phyloP scores from a whole-genome alignment of 164 flowering plant species.

The Platanus orientalis region DNA sequence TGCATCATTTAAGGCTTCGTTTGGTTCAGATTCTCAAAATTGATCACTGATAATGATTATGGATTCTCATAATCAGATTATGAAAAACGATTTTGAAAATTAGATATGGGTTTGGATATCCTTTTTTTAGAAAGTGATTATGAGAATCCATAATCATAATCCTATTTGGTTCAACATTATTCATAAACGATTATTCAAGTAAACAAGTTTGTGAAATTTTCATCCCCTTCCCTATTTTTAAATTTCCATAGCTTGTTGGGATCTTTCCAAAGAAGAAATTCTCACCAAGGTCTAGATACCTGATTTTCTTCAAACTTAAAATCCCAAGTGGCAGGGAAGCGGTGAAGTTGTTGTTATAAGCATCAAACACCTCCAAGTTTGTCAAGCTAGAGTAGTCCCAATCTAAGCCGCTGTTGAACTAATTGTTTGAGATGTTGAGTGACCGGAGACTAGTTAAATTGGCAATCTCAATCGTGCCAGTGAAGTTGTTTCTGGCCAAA shows the following conservation, averaged over 20 bases:
- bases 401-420: slow-evolving; percentile 59
- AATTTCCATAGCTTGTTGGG: slow-evolving; percentile 56
- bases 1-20: too few relatives aligned
- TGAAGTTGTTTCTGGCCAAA: slow-evolving; percentile 74
- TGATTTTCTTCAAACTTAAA: slow-evolving; percentile 37
- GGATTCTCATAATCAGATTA: too few relatives aligned
- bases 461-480: slow-evolving; percentile 43
- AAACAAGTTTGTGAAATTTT: too few relatives aligned
- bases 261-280: slow-evolving; percentile 74
- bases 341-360: slow-evolving; percentile 80
- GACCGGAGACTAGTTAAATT: slow-evolving; percentile 38
- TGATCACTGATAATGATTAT: too few relatives aligned
- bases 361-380: slow-evolving; percentile 67
- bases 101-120: too few relatives aligned
- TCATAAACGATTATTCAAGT: too few relatives aligned
- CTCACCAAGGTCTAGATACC: slow-evolving; percentile 76
- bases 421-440: slow-evolving; percentile 78
- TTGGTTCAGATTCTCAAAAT: too few relatives aligned
- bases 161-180: too few relatives aligned
- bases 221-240: too few relatives aligned
- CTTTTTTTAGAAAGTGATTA: too few relatives aligned
- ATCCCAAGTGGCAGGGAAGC: slow-evolving; percentile 54
- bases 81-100: too few relatives aligned
- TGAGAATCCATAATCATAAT: too few relatives aligned
- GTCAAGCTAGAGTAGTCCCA: slow-evolving; percentile 60